Percentiles rank a stretch among this genome's conserved stretches.
phyloP scores from a whole-genome alignment of 768 basidiomycete species.

The Naganishia antarctica region DNA sequence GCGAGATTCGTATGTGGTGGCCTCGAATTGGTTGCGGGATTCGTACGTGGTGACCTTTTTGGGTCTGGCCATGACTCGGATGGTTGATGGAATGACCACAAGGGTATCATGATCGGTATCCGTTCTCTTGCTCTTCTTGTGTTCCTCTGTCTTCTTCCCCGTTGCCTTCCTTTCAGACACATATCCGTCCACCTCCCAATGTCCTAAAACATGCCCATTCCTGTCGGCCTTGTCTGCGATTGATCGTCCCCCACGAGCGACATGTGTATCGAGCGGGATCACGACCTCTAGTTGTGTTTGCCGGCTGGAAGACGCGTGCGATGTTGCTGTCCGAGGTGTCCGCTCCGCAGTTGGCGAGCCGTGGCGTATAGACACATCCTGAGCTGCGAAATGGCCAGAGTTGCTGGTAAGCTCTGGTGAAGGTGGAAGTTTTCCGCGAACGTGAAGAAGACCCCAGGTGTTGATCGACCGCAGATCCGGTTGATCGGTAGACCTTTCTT shows the following conservation, averaged over 20 bases:
- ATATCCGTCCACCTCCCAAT: too few species aligned
- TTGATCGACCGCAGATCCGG: background rate
- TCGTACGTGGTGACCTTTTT: background rate
- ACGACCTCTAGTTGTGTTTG: background rate
- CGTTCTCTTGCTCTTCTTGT: background rate
- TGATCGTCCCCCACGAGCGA: too few species aligned
- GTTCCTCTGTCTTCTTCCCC: background rate
- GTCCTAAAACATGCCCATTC: too few species aligned
- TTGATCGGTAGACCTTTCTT: background rate
- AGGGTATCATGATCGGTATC: background rate
- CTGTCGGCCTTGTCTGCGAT: too few species aligned
- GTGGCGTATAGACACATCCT: background rate
- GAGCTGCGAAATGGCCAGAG: slow-evolving; percentile 1
- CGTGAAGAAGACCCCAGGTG: background rate
- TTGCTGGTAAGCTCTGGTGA: slow-evolving; percentile 8
- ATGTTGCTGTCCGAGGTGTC: background rate
- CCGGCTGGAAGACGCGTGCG: background rate
- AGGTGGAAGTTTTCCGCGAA: background rate
- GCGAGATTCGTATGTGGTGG: background rate
- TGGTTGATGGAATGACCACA: background rate
- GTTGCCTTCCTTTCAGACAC: background rate
- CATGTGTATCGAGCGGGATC: background rate
- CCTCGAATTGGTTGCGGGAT: too few species aligned
- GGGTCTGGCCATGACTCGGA: background rate
- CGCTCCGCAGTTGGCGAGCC: background rate